A percentile compares a stretch with the other conserved stretches of the same genome.
Evolutionary conservation across 768 basidiomycete genomes (phyloP).

Genomic region (Dentipellis sp.): DNA sequence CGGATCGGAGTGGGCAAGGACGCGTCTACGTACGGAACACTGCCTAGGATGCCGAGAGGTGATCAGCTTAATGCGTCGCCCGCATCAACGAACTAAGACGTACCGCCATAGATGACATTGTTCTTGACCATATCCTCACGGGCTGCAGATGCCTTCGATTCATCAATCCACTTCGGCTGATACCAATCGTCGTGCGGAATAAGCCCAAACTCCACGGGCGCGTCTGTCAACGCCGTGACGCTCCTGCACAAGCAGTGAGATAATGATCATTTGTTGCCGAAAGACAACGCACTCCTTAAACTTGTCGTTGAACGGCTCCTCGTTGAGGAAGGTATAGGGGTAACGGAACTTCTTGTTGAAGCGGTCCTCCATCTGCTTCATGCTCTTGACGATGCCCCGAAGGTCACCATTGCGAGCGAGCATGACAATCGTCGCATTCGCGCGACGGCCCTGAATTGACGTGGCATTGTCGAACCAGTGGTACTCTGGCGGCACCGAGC

Average conservation of each 20-base stretch:
- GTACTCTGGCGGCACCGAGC: conserved; percentile 30
- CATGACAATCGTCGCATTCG: conserved; percentile 50
- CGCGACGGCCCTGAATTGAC: conserved; percentile 23
- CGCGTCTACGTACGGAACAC: conserved; percentile 49
- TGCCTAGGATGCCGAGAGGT: conserved; percentile 33
- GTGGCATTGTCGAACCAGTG: conserved; percentile 18
- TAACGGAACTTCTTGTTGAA: conserved; percentile 60
- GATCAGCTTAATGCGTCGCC: not conserved
- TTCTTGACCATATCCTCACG: conserved; percentile 47
- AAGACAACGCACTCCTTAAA: conserved; percentile 49
- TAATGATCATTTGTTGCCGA: conserved; percentile 20
- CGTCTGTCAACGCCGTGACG: conserved; percentile 48
- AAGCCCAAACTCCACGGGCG: conserved; percentile 63
- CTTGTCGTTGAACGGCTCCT: conserved; percentile 63
- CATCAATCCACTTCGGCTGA: conserved; percentile 68
- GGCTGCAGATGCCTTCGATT: conserved; percentile 37
- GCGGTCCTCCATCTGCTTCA: conserved; percentile 50
- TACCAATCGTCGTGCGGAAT: conserved; percentile 74
- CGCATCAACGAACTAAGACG: conserved; percentile 3
- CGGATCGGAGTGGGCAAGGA: too few species aligned
- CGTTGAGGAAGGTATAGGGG: conserved; percentile 83
- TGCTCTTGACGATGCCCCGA: conserved; percentile 33
- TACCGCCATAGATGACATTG: conserved; percentile 48
- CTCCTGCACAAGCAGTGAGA: conserved; percentile 33
- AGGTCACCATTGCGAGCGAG: conserved; percentile 39